phyloP scores from a whole-genome alignment of 2,329 filamentous ascomycete species.

The Claviceps pazoutovae region DNA sequence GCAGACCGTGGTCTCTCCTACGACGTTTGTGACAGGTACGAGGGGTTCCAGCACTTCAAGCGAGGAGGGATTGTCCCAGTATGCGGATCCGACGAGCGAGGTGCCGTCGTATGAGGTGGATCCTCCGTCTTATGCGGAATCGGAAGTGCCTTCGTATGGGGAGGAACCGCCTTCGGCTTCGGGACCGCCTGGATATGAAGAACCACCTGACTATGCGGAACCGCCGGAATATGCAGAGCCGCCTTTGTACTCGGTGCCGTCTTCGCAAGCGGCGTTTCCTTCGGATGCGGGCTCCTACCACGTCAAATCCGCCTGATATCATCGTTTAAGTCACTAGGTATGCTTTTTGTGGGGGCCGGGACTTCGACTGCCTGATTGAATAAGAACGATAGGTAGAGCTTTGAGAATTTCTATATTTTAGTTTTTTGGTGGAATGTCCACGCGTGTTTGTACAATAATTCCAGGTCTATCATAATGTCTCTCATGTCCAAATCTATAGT shows the following conservation, averaged over 20 bases:
- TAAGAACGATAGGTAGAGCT: not conserved
- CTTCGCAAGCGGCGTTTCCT: slow-evolving; percentile 1
- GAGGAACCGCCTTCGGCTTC: not conserved
- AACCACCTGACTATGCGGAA: not conserved
- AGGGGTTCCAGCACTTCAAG: not conserved
- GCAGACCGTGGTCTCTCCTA: not conserved
- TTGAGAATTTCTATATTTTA: not conserved
- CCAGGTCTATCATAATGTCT: slow-evolving; percentile 1
- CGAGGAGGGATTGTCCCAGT: not conserved
- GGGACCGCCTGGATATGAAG: not conserved
- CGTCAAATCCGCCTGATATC: not conserved
- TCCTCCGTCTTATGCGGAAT: not conserved
- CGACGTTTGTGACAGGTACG: slow-evolving; percentile 1
- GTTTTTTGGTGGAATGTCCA: not conserved
- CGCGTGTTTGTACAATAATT: not conserved
- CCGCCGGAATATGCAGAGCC: not conserved
- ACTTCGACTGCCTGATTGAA: not conserved
- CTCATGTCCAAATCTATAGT: slow-evolving; percentile 3
- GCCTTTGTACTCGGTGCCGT: not conserved
- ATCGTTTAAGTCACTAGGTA: no score
- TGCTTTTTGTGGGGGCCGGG: not conserved
- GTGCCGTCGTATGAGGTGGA: not conserved
- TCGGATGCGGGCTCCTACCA: not conserved
- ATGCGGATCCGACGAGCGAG: not conserved
- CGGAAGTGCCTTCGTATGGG: not conserved